A percentile compares a stretch with the other conserved stretches of the same genome.
phyloP scores from a whole-genome alignment of 2,329 filamentous ascomycete species.

The Hypoxylon sp. region DNA sequence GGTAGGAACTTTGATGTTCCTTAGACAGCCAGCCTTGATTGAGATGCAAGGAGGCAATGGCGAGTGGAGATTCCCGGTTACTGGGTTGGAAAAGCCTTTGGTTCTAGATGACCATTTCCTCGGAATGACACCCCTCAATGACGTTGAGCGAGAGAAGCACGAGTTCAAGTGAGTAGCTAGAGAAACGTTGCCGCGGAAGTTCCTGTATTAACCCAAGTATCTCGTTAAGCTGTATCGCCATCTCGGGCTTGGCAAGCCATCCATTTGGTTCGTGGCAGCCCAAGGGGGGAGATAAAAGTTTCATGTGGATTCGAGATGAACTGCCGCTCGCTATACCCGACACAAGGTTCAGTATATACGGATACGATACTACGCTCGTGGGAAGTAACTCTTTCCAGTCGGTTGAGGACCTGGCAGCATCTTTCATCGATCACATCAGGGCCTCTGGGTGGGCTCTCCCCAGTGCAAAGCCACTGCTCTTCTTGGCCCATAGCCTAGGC shows the following conservation, averaged over 20 bases:
- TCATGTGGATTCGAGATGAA: constrained; percentile 49
- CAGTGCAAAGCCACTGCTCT: constrained; percentile 42
- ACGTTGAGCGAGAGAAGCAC: constrained; percentile 34
- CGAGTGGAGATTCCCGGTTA: constrained; percentile 10
- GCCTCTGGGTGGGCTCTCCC: constrained; percentile 34
- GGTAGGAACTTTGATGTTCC: constrained; percentile 43
- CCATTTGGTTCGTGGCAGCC: constrained; percentile 47
- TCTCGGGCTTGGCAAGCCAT: constrained; percentile 45
- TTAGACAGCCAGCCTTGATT: constrained; percentile 21
- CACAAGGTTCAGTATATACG: constrained; percentile 42
- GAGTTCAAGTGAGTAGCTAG: constrained; percentile 38
- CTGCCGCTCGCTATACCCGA: constrained; percentile 39
- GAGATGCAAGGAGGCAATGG: background rate
- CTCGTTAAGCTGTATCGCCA: constrained; percentile 41
- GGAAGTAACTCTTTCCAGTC: constrained; percentile 43
- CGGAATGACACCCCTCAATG: constrained; percentile 43
- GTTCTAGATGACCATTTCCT: constrained; percentile 44
- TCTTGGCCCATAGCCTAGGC: constrained; percentile 49
- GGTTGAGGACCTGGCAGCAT: constrained; percentile 42
- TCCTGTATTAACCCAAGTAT: background rate
- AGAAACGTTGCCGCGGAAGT: background rate
- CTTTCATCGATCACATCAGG: constrained; percentile 37
- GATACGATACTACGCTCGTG: constrained; percentile 45
- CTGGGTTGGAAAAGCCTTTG: constrained; percentile 16
- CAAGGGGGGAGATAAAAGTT: constrained; percentile 37